Percentiles rank a stretch among this genome's conserved stretches.
phyloP scores from a whole-genome alignment of 805 yeast species.

The Limtongozyma cylindracea region DNA sequence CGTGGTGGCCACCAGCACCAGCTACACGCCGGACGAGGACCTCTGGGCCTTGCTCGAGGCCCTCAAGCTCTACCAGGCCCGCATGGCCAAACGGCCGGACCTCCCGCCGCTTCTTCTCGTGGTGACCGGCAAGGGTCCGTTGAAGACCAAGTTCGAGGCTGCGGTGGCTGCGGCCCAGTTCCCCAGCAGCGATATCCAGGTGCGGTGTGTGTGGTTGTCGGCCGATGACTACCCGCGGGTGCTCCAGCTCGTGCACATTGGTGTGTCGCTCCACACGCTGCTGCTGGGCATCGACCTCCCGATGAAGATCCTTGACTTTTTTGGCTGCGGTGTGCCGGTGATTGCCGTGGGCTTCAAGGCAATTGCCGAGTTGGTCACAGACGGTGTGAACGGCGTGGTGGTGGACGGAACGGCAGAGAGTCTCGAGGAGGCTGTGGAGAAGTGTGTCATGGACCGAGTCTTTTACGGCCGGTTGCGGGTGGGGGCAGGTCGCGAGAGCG shows the following conservation, averaged over 20 bases:
- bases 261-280: constrained; percentile 75
- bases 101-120: constrained; percentile 32
- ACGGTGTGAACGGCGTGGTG: constrained; percentile 42
- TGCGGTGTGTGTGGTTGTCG: constrained; percentile 54
- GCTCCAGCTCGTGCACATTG: constrained; percentile 58
- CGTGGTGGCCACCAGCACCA: constrained; percentile 68
- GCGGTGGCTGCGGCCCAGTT: constrained; percentile 17
- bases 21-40: constrained; percentile 93
- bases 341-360: constrained; percentile 57
- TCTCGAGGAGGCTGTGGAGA: constrained; percentile 4
- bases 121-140: constrained; percentile 96
- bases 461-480: constrained; percentile 16
- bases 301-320: constrained; percentile 90
- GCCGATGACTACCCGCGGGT: constrained; percentile 59
- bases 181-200: constrained; percentile 17
- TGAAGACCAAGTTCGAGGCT: constrained; percentile 23
- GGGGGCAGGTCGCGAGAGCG: constrained; percentile 59
- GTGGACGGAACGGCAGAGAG: constrained; percentile 6
- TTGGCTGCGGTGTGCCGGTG: constrained; percentile 91
- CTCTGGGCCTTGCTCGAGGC: constrained; percentile 46
- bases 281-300: constrained; percentile 90
- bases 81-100: constrained; percentile 1
- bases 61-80: constrained; percentile 26
- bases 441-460: constrained; percentile 7
- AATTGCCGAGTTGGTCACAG: constrained; percentile 48